A percentile compares a stretch with the other conserved stretches of the same genome.
phyloP scores from a whole-genome alignment of 1,284 basidiomycete species.

The Ustilago cynodontis region DNA sequence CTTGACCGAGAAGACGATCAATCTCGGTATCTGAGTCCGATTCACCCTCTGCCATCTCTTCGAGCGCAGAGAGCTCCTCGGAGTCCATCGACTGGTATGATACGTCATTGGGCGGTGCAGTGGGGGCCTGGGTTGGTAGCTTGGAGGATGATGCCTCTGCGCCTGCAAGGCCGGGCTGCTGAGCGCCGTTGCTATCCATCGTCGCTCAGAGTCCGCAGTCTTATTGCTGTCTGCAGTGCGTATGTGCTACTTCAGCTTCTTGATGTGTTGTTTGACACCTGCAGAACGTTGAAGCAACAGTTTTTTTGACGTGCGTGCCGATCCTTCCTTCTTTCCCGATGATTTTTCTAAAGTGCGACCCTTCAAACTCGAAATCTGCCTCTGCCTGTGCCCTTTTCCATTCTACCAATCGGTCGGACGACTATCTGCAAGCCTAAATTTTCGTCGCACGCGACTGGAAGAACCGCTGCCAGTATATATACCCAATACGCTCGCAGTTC shows the following conservation, averaged over 20 bases:
- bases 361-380: slow-evolving; percentile 31
- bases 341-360: neutral
- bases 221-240: neutral
- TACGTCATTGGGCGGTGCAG: slow-evolving; percentile 5
- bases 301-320: slow-evolving; percentile 7
- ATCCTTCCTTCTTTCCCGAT: neutral
- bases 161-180: neutral
- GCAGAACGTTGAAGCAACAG: slow-evolving; percentile 12
- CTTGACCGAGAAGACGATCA: slow-evolving; percentile 52
- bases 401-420: neutral
- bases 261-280: slow-evolving; percentile 14
- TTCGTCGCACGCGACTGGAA: slow-evolving; percentile 12
- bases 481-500: neutral
- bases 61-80: slow-evolving; percentile 63
- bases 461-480: slow-evolving; percentile 25
- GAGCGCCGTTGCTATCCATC: neutral
- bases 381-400: neutral
- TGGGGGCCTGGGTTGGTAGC: neutral
- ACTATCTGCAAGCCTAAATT: slow-evolving; percentile 2
- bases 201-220: neutral
- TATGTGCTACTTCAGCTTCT: neutral
- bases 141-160: neutral
- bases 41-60: slow-evolving; percentile 62
- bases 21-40: slow-evolving; percentile 48
- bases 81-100: slow-evolving; percentile 62